phyloP scores from a whole-genome alignment of 2,329 filamentous ascomycete species.

The Westerdykella aurantiaca region DNA sequence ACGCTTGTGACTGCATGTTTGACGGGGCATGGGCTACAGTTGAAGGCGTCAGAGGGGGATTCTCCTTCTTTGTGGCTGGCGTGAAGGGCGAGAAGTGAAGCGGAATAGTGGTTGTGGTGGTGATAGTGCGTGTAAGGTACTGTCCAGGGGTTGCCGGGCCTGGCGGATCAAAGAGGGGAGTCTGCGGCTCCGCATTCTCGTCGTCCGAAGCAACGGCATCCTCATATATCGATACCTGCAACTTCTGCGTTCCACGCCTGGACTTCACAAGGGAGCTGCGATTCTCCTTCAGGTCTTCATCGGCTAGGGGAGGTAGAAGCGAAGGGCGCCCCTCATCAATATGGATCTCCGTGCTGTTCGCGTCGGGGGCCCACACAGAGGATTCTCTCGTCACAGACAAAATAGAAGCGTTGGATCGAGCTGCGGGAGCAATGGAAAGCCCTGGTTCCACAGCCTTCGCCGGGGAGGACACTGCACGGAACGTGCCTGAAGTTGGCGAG shows the following conservation, averaged over 20 bases:
- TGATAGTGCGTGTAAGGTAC: conserved; percentile 39
- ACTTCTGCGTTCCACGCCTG: no score
- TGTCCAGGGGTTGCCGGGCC: conserved; percentile 24
- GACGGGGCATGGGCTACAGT: conserved; percentile 33
- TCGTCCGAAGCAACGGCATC: conserved; percentile 26
- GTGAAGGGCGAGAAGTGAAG: conserved; percentile 42
- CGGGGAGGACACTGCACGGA: conserved; percentile 30
- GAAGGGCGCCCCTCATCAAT: not conserved
- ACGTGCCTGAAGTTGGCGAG: conserved; percentile 37
- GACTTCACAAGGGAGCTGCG: not conserved
- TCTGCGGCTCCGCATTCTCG: conserved; percentile 18
- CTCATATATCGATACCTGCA: conserved; percentile 19
- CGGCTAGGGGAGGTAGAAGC: not conserved
- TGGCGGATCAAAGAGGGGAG: conserved; percentile 15
- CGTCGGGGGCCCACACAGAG: conserved; percentile 20
- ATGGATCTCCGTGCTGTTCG: conserved; percentile 13
- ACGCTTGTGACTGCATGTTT: conserved; percentile 23
- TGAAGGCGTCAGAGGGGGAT: conserved; percentile 26
- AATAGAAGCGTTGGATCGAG: conserved; percentile 1
- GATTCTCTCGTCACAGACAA: conserved; percentile 10
- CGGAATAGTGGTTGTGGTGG: conserved; percentile 46
- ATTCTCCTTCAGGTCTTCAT: not conserved
- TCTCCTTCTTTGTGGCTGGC: conserved; percentile 26
- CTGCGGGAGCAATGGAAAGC: conserved; percentile 8
- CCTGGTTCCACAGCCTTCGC: conserved; percentile 15